Percentiles rank a stretch among this genome's conserved stretches.
phyloP scores from a whole-genome alignment of 2,329 filamentous ascomycete genomes.

The Allantophomopsis cytisporea region DNA sequence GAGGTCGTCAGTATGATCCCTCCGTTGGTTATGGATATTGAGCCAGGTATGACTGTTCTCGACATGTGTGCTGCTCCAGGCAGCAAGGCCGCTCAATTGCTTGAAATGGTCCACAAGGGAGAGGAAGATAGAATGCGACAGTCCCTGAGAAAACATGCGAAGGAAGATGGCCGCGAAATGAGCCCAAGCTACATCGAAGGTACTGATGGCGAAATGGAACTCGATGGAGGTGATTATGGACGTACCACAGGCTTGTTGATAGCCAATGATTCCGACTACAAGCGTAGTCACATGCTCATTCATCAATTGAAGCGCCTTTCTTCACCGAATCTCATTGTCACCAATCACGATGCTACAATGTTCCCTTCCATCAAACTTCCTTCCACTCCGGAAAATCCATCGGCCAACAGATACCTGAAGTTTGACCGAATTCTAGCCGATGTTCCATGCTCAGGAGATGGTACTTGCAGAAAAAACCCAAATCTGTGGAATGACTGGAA shows the following conservation, averaged over 20 bases:
- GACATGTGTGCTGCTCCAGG: conserved; percentile 95
- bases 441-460: conserved; percentile 93
- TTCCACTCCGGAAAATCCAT: conserved; percentile 37
- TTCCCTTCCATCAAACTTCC: conserved; percentile 88
- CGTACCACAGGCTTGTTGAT: conserved; percentile 83
- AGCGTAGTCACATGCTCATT: conserved; percentile 90
- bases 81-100: conserved; percentile 89
- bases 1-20: conserved; percentile 99
- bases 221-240: conserved; percentile 60
- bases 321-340: conserved; percentile 92
- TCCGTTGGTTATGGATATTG: conserved; percentile 80
- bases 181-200: conserved; percentile 33
- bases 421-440: conserved; percentile 95
- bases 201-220: conserved; percentile 31
- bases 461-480: conserved; percentile 84
- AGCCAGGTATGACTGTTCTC: conserved; percentile 81
- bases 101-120: conserved; percentile 86
- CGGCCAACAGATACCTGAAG: conserved; percentile 65
- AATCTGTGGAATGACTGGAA: conserved; percentile 94
- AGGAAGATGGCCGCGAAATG: conserved; percentile 42
- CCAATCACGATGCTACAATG: conserved; percentile 93
- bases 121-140: conserved; percentile 78
- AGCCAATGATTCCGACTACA: conserved; percentile 94
- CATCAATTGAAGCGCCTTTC: conserved; percentile 96
- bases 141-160: conserved; percentile 49